phyloP scores from a whole-genome alignment of 345 rosid species.

The Carallia pectinifolia region DNA sequence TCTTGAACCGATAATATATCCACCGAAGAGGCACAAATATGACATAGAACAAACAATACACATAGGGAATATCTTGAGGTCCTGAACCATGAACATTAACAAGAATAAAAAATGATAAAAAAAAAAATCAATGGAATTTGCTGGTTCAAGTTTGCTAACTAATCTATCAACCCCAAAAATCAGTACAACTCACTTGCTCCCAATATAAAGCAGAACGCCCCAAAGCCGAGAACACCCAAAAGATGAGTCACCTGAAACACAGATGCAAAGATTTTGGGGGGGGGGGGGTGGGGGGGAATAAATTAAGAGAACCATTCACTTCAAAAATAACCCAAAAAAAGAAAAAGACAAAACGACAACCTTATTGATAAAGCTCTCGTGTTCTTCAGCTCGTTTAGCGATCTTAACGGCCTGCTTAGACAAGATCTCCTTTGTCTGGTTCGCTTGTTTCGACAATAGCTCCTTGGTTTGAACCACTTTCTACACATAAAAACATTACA shows the following conservation, averaged over 20 bases:
- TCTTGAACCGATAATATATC: slow-evolving; percentile 94
- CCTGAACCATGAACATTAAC: slow-evolving; percentile 43
- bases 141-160: background rate
- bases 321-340: background rate
- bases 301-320: too few species aligned
- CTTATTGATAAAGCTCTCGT: slow-evolving; percentile 81
- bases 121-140: slow-evolving; percentile 15
- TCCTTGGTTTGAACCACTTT: slow-evolving; percentile 80
- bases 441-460: slow-evolving; percentile 6
- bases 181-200: slow-evolving; percentile 74
- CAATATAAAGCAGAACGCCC: slow-evolving; percentile 83
- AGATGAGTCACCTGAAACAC: slow-evolving; percentile 73
- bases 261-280: background rate
- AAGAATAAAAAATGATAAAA: background rate
- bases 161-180: slow-evolving; percentile 12
- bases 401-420: slow-evolving; percentile 92
- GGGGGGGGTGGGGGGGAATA: too few species aligned
- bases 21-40: slow-evolving; percentile 92
- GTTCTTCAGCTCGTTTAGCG: slow-evolving; percentile 93
- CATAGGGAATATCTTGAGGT: slow-evolving; percentile 82
- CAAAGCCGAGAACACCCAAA: slow-evolving; percentile 87
- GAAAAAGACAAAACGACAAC: slow-evolving; percentile 22
- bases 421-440: slow-evolving; percentile 64
- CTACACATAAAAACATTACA: slow-evolving; percentile 24
- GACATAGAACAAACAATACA: slow-evolving; percentile 76